Conservation (phyloP, 441 rosid species). For the Croton laevigatus region DNA sequence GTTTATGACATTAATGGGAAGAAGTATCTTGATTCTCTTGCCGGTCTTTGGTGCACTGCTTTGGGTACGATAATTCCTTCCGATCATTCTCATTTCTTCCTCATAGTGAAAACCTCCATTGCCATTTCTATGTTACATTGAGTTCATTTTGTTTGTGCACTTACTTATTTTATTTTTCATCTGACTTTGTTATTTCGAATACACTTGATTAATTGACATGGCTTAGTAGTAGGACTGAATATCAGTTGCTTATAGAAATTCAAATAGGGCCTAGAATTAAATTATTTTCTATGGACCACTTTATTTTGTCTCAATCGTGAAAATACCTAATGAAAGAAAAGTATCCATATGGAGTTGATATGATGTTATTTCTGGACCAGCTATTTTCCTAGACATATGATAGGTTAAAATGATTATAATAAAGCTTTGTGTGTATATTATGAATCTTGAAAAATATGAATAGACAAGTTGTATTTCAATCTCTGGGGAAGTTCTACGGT, state of each 20-base stretch:
- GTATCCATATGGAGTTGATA: not conserved
- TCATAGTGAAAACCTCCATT: not conserved
- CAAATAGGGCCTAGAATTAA: not conserved
- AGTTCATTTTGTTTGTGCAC: not conserved
- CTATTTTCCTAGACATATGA: not conserved
- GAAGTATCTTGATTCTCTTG: conserved; percentile 90
- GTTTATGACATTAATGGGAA: conserved; percentile 77
- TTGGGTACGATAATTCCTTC: conserved; percentile 43
- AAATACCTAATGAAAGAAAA: not conserved
- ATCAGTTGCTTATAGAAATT: not conserved
- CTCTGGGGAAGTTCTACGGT: no score
- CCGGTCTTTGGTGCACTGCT: conserved; percentile 98
- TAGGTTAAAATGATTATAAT: not conserved
- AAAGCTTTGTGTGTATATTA: no score
- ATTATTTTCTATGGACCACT: not conserved
- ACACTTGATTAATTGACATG: not conserved
- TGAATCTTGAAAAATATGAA: no score
- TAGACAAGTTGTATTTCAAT: no score
- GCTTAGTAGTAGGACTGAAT: not conserved
- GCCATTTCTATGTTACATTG: not conserved
- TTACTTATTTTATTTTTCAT: not conserved
- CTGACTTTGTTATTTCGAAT: not conserved
- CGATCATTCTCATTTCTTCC: not conserved
- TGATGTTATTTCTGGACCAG: not conserved
- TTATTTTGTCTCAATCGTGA: not conserved